phyloP scores from a whole-genome alignment of 345 rosid species.

The Rhodamnia rubescens region DNA sequence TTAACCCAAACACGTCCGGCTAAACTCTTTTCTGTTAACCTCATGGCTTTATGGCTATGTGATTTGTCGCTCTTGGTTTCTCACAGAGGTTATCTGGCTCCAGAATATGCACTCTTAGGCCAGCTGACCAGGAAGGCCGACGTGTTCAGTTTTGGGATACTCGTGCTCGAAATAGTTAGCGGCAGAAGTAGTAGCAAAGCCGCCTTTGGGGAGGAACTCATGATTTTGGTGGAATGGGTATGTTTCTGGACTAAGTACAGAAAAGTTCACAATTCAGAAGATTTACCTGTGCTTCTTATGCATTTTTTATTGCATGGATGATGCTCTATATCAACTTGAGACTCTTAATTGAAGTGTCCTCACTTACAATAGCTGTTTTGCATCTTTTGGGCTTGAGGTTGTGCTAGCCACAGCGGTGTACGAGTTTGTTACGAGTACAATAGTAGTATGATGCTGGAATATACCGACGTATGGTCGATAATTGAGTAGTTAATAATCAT shows the following conservation, averaged over 20 bases:
- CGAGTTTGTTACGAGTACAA: neutral
- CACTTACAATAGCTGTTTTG: neutral
- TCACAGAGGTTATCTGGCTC: constrained; percentile 91
- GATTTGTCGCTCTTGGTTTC: neutral
- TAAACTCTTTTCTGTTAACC: neutral
- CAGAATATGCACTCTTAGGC: constrained; percentile 82
- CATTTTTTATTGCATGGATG: neutral
- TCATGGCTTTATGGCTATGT: neutral
- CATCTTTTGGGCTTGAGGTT: neutral
- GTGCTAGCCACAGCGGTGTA: neutral
- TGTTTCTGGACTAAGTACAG: constrained; percentile 1
- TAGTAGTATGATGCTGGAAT: neutral
- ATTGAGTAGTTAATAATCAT: neutral
- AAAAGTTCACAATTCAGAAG: neutral
- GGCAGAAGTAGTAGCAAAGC: constrained; percentile 76
- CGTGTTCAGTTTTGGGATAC: constrained; percentile 87
- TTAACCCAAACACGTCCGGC: neutral
- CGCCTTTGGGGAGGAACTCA: constrained; percentile 57
- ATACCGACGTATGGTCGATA: neutral
- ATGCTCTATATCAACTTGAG: neutral
- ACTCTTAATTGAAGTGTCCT: neutral
- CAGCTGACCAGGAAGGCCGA: constrained; percentile 91
- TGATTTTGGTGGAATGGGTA: constrained; percentile 94
- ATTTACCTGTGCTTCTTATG: neutral
- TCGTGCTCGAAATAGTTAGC: constrained; percentile 71